Evolutionary conservation across 441 rosid genomes (phyloP).

Genomic region (Corymbia citriodora): DNA sequence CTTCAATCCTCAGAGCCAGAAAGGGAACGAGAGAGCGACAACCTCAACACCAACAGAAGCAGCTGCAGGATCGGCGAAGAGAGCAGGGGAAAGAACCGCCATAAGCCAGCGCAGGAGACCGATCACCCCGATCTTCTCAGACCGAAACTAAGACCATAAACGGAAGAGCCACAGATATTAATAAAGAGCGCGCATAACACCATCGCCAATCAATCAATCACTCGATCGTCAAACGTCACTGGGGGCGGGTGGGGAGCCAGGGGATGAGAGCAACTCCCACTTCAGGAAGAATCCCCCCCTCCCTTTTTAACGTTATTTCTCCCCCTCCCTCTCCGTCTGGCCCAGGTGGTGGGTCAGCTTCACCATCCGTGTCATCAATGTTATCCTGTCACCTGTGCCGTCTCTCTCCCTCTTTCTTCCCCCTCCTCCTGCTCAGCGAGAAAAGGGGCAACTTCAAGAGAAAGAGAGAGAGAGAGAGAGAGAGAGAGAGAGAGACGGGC

Average conservation of each 20-base stretch:
- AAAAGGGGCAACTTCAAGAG: neutral
- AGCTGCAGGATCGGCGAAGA: neutral
- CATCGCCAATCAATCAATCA: neutral
- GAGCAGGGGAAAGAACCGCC: neutral
- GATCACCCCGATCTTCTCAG: neutral
- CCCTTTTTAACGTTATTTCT: neutral
- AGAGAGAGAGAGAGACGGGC: neutral
- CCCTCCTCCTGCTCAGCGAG: neutral
- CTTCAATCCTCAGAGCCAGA: neutral
- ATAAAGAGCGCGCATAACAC: neutral
- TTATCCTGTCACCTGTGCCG: neutral
- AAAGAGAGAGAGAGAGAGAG: neutral
- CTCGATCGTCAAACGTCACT: neutral
- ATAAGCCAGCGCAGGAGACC: neutral
- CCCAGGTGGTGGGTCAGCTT: neutral
- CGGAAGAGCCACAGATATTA: neutral
- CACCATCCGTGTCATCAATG: neutral
- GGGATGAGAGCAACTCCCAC: neutral
- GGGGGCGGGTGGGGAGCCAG: neutral
- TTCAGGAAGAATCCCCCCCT: neutral
- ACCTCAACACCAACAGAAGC: neutral
- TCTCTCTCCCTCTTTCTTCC: neutral
- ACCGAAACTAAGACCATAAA: neutral
- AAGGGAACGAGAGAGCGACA: neutral
- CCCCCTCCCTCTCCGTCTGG: too few relatives aligned